phyloP scores from a whole-genome alignment of 2,329 filamentous ascomycete genomes.

The Hawksworthiomyces lignivorus region DNA sequence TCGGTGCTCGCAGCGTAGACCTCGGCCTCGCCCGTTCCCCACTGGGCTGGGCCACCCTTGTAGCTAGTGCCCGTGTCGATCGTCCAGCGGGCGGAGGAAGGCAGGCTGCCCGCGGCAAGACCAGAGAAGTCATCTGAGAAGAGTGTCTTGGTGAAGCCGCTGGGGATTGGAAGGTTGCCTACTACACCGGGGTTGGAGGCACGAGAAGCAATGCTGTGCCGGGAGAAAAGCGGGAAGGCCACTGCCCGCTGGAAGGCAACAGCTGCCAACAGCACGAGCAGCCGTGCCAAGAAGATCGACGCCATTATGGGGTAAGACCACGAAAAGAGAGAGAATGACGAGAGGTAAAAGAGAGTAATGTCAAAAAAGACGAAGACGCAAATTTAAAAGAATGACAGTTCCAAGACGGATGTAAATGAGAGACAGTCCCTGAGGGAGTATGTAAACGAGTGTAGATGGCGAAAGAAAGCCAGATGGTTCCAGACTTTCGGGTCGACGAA shows the following conservation, averaged over 20 bases:
- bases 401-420: not conserved
- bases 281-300: slow-evolving; percentile 1
- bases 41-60: slow-evolving; percentile 35
- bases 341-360: not conserved
- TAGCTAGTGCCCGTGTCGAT: slow-evolving; percentile 38
- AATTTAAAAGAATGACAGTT: slow-evolving; percentile 1
- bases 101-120: slow-evolving; percentile 23
- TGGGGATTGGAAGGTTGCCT: slow-evolving; percentile 10
- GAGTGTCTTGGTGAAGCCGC: slow-evolving; percentile 23
- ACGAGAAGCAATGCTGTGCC: slow-evolving; percentile 2
- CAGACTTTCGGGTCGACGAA: no score
- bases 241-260: not conserved
- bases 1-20: slow-evolving; percentile 31
- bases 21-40: slow-evolving; percentile 43
- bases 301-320: not conserved
- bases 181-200: slow-evolving; percentile 8
- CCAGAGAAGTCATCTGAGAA: slow-evolving; percentile 22
- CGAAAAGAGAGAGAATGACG: not conserved
- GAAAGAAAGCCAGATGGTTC: no score
- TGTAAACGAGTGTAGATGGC: not conserved
- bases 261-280: slow-evolving; percentile 8
- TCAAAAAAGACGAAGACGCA: not conserved
- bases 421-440: not conserved
- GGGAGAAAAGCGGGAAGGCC: slow-evolving; percentile 9
- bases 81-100: slow-evolving; percentile 34